Conservation (phyloP, 176 grass and related monocot genomes). For the Rhynchospora pubera region DNA sequence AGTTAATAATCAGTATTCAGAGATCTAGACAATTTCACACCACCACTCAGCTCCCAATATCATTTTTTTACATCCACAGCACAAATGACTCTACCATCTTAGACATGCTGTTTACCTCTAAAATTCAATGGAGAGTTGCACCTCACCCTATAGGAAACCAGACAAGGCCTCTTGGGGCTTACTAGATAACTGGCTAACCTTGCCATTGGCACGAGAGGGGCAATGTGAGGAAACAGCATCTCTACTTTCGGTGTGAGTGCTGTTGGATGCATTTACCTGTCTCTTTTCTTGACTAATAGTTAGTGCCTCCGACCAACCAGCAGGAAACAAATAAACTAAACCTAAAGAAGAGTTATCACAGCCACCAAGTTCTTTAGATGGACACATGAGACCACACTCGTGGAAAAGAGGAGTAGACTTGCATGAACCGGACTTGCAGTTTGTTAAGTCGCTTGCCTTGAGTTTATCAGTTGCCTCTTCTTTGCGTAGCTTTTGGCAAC, state of each 20-base stretch:
- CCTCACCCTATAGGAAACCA: conserved; percentile 6
- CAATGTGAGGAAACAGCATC: conserved; percentile 21
- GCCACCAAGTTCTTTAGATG: conserved; percentile 76
- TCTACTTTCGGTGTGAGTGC: conserved; percentile 45
- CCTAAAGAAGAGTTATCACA: conserved; percentile 57
- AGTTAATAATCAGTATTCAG: conserved; percentile 14
- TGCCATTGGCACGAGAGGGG: conserved; percentile 41
- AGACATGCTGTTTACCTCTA: background rate
- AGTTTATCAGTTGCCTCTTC: conserved; percentile 28
- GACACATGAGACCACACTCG: conserved; percentile 45
- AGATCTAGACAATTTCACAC: conserved; percentile 16
- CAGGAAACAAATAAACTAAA: conserved; percentile 47
- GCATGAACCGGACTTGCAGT: conserved; percentile 10
- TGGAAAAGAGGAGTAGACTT: background rate
- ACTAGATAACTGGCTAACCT: conserved; percentile 39
- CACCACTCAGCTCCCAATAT: conserved; percentile 3
- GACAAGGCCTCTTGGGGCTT: conserved; percentile 43
- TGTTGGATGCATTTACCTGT: conserved; percentile 34
- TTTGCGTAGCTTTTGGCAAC: conserved; percentile 64
- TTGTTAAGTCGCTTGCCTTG: conserved; percentile 1
- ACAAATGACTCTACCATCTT: background rate
- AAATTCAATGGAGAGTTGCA: background rate
- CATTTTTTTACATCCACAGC: conserved; percentile 20
- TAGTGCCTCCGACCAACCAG: conserved; percentile 42
- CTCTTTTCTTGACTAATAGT: conserved; percentile 32